Percentiles rank a stretch among this genome's conserved stretches.
These are phyloP conservation scores for Phytophthora boehmeriae DNA, from an alignment of 352 stramenopile species.

Conservation along the genomic window DNA sequence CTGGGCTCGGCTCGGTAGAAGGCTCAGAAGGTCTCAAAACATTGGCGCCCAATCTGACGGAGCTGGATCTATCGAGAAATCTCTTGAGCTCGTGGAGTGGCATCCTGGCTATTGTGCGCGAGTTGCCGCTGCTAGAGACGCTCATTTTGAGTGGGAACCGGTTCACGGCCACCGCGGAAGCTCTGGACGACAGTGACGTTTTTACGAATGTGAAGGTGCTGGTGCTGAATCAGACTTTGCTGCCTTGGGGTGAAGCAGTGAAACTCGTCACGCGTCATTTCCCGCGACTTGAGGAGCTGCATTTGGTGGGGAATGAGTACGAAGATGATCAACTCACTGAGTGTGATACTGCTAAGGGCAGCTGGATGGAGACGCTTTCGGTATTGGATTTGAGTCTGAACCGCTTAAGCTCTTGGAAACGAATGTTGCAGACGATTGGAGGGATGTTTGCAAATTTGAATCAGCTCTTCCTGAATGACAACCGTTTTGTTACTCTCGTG, in stretches of 20 bases:
- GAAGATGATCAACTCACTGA: constrained; percentile 44
- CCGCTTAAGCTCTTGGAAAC: constrained; percentile 50
- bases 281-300: constrained; percentile 55
- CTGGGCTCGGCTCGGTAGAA: constrained; percentile 29
- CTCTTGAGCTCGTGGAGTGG: constrained; percentile 63
- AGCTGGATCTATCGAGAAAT: constrained; percentile 82
- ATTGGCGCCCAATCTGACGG: constrained; percentile 61
- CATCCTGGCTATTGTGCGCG: constrained; percentile 49
- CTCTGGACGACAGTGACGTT: neutral
- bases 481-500: constrained; percentile 58
- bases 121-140: constrained; percentile 70
- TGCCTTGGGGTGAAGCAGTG: constrained; percentile 41
- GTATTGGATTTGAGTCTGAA: constrained; percentile 77
- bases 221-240: constrained; percentile 72
- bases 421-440: constrained; percentile 46
- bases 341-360: constrained; percentile 6
- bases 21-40: constrained; percentile 29
- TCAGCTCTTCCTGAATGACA: constrained; percentile 71
- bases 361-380: constrained; percentile 42
- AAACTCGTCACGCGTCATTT: constrained; percentile 58
- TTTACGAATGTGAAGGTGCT: constrained; percentile 64
- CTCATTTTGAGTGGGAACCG: constrained; percentile 79
- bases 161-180: constrained; percentile 34
- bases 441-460: constrained; percentile 45
- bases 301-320: constrained; percentile 65